phyloP scores from a whole-genome alignment of 2,329 filamentous ascomycete species.

The Ceratocystis cubensis region DNA sequence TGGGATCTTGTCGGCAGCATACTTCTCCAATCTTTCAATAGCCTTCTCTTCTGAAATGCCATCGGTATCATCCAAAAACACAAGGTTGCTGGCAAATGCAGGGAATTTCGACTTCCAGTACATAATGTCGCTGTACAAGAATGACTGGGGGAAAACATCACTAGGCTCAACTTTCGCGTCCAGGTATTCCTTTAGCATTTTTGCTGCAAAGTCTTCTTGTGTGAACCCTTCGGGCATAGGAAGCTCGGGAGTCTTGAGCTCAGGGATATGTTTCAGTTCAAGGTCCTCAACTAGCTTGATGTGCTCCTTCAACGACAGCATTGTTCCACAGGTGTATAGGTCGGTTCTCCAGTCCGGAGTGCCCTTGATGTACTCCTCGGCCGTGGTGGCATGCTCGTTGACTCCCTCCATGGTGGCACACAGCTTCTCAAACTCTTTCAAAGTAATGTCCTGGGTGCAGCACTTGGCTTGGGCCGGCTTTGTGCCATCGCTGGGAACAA shows the following conservation, averaged over 20 bases:
- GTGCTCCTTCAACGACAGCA: constrained; percentile 49
- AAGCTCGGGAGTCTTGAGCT: constrained; percentile 56
- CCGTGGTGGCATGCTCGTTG: constrained; percentile 45
- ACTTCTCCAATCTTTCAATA: constrained; percentile 42
- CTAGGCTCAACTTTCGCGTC: constrained; percentile 38
- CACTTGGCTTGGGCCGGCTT: constrained; percentile 48
- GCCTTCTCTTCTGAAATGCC: constrained; percentile 41
- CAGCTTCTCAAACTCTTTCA: constrained; percentile 53
- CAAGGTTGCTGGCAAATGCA: constrained; percentile 46
- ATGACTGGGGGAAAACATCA: constrained; percentile 52
- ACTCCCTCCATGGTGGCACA: constrained; percentile 60
- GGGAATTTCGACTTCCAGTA: constrained; percentile 55
- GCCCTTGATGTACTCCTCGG: constrained; percentile 44
- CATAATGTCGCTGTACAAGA: constrained; percentile 49
- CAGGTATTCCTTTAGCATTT: constrained; percentile 50
- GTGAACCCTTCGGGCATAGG: constrained; percentile 58
- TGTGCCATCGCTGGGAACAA: constrained; percentile 42
- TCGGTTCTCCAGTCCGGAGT: constrained; percentile 52
- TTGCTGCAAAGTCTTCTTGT: constrained; percentile 50
- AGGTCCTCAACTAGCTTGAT: constrained; percentile 46
- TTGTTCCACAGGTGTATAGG: constrained; percentile 52
- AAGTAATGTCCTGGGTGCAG: constrained; percentile 59
- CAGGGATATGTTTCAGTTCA: constrained; percentile 51
- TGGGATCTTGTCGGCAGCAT: constrained; percentile 45
- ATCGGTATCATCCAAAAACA: constrained; percentile 52